These are phyloP conservation scores for Pyrus communis DNA, from an alignment of 306 rosid species.

Conservation along the genomic window DNA sequence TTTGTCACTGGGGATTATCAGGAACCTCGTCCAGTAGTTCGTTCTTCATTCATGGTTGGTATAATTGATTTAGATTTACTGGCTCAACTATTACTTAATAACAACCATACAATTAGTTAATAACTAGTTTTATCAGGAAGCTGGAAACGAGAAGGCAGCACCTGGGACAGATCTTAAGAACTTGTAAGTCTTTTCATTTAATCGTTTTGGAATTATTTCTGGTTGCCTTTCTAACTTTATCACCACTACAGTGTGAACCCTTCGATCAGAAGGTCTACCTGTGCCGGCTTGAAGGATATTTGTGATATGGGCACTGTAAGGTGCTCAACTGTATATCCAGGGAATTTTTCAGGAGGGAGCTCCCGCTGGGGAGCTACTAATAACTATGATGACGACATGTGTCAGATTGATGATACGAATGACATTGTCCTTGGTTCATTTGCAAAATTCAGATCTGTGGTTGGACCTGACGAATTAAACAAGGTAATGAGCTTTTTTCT, in stretches of 20 bases:
- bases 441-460: conserved; percentile 36
- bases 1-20: conserved; percentile 56
- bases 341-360: conserved; percentile 32
- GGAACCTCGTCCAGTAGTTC: conserved; percentile 37
- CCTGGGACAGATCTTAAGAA: conserved; percentile 44
- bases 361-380: conserved; percentile 44
- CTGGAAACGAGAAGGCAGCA: conserved; percentile 40
- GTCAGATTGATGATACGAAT: conserved; percentile 69
- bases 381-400: conserved; percentile 68
- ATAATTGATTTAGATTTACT: conserved; percentile 12
- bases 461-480: conserved; percentile 40
- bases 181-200: conserved; percentile 43
- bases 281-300: conserved; percentile 64
- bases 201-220: conserved; percentile 12
- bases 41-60: conserved; percentile 56
- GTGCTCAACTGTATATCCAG: conserved; percentile 45
- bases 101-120: not conserved
- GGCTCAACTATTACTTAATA: conserved; percentile 12
- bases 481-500: conserved; percentile 38
- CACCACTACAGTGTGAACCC: conserved; percentile 41
- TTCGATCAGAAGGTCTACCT: conserved; percentile 41
- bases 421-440: conserved; percentile 45
- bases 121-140: conserved; percentile 37
- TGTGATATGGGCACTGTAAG: conserved; percentile 60
- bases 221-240: conserved; percentile 11